Percentiles rank a stretch among this genome's conserved stretches.
Evolutionary conservation across 306 rosid genomes (phyloP).

Genomic region (Lithocarpus polystachyus): DNA sequence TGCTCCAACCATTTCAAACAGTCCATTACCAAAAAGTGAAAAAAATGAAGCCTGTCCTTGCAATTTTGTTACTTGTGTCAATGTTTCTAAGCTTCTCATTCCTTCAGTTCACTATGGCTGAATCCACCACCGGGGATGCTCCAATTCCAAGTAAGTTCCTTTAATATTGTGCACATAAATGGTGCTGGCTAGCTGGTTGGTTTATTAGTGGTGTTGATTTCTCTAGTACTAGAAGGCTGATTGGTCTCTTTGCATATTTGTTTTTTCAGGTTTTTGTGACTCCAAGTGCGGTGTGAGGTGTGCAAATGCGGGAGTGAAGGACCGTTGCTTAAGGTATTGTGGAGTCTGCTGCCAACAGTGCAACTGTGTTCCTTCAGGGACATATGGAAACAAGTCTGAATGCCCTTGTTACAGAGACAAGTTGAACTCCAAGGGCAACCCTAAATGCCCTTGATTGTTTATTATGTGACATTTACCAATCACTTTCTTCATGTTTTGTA

Average conservation of each 20-base stretch:
- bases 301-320: slow-evolving; percentile 24
- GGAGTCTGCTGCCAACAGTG: slow-evolving; percentile 33
- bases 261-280: slow-evolving; percentile 8
- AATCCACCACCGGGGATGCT: neutral
- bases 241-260: neutral
- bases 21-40: neutral
- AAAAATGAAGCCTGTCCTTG: slow-evolving; percentile 1
- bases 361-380: slow-evolving; percentile 33
- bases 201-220: neutral
- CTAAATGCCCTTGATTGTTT: slow-evolving; percentile 29
- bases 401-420: slow-evolving; percentile 39
- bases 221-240: neutral
- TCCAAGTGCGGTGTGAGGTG: slow-evolving; percentile 28
- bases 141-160: slow-evolving; percentile 8
- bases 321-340: slow-evolving; percentile 31
- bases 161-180: neutral
- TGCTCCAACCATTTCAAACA: neutral
- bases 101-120: slow-evolving; percentile 12
- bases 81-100: slow-evolving; percentile 12
- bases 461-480: neutral
- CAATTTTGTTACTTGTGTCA: slow-evolving; percentile 6
- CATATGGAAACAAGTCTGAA: slow-evolving; percentile 33
- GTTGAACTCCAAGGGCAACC: slow-evolving; percentile 34
- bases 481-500: neutral
- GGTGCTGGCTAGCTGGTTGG: neutral